Base-by-base conservation (phyloP, 805 yeast genomes). In the Vanderwaltozyma polyspora region DNA sequence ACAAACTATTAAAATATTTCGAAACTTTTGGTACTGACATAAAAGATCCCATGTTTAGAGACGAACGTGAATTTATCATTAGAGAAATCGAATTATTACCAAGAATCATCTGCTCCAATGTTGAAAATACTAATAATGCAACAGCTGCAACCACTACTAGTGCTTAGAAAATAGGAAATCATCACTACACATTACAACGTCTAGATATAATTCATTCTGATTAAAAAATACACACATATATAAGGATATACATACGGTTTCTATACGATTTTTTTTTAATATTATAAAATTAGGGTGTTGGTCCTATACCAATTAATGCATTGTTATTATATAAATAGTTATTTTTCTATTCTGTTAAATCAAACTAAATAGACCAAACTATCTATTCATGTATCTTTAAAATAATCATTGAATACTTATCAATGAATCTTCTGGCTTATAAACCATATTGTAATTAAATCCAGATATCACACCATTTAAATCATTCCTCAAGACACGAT, bases 41-140 rank as follows among this genome's bases (percentile, higher is more conserved):
- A 49, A 66, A 72, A 44, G 83, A 79, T 49, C 65, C 74, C 13
- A 66, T 68, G 19, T 77, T 84, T 49, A 63, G 70, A 25, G 89
- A 79, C 37, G 98, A 91, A 57, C 76, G 80, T 48, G 81, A 75
- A 36, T 91, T 79, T 55, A 76, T 91, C 22, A 66, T 84, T 30
- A 74, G 72, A 38, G 83, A 82, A 43, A 81, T 89, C 34, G 76
- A 74, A 41, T 69, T 71, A 33, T 59, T 82, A 38, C 93, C 91
- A 6, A 78, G 76, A 50, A 66, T 78, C 15, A 50, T 60, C 10
- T 48, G 56, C 13, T 46, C 63, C 14, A 55, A 36, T 25, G 39
- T 35, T 16, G 45, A 42, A 7, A 28, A 15, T 25, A 25, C 12
- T 16, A 19, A 24, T 8, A 35, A 28, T 19, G 25, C 31, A 9